A percentile compares a stretch with the other conserved stretches of the same genome.
phyloP scores from a whole-genome alignment of 176 grass and related monocot species.

The Areca catechu region DNA sequence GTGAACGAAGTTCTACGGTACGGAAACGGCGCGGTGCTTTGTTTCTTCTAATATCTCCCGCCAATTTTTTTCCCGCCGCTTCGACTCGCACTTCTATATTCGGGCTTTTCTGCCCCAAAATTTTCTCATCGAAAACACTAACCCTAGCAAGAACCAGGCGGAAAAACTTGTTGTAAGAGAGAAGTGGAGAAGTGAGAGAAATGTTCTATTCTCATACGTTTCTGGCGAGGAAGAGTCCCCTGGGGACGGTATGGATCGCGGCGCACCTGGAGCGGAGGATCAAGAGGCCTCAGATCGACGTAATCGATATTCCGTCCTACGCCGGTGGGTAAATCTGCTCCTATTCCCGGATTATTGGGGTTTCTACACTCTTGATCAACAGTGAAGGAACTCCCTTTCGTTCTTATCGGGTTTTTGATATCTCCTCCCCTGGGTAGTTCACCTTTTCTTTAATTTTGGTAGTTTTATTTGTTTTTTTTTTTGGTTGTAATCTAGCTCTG shows the following conservation, averaged over 20 bases:
- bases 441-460: neutral
- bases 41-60: too few relatives aligned
- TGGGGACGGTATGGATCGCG: conserved; percentile 78
- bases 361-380: neutral
- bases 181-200: neutral
- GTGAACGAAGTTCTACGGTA: too few relatives aligned
- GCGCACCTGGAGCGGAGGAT: conserved; percentile 87
- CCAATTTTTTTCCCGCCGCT: too few relatives aligned
- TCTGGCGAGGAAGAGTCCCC: conserved; percentile 58
- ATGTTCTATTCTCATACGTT: conserved; percentile 96
- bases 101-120: too few relatives aligned
- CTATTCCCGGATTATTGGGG: neutral
- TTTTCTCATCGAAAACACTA: too few relatives aligned
- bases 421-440: too few relatives aligned
- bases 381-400: neutral
- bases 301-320: conserved; percentile 54
- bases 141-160: neutral
- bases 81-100: too few relatives aligned
- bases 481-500: too few relatives aligned
- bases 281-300: conserved; percentile 80
- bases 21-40: too few relatives aligned
- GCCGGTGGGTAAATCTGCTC: conserved; percentile 25
- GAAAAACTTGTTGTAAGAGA: neutral
- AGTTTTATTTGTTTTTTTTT: neutral
- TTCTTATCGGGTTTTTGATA: too few relatives aligned